Conservation (phyloP, 768 basidiomycete genomes). For the Suillus variegatus region DNA sequence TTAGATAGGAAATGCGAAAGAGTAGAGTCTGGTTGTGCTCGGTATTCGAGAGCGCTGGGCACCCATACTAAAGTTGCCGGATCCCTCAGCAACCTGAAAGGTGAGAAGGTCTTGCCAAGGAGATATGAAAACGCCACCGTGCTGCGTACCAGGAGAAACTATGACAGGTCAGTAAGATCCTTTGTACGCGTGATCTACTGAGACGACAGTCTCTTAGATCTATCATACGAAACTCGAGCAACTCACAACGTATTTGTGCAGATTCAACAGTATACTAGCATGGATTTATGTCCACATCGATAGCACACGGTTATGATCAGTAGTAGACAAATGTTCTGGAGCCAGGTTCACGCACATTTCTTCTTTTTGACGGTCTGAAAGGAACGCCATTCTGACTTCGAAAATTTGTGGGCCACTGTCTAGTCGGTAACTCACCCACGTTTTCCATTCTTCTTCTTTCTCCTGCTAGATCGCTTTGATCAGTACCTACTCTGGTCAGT, state of each 20-base stretch:
- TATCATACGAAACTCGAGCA: constrained; percentile 82
- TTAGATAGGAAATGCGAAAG: constrained; percentile 63
- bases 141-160: constrained; percentile 67
- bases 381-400: constrained; percentile 37
- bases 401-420: constrained; percentile 12
- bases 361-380: constrained; percentile 48
- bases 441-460: too few relatives aligned
- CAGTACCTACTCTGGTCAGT: too few relatives aligned
- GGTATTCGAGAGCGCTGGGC: constrained; percentile 71
- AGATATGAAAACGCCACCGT: constrained; percentile 68
- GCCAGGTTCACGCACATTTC: constrained; percentile 41
- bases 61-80: constrained; percentile 69
- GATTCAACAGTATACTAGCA: constrained; percentile 43
- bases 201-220: constrained; percentile 37
- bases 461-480: too few relatives aligned
- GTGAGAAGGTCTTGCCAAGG: constrained; percentile 70
- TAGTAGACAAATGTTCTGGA: constrained; percentile 13
- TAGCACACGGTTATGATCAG: constrained; percentile 11
- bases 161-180: constrained; percentile 57
- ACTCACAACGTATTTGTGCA: constrained; percentile 45
- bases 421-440: too few relatives aligned
- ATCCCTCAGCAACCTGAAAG: constrained; percentile 63
- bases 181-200: constrained; percentile 2
- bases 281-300: constrained; percentile 67
- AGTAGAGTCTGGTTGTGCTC: constrained; percentile 64